Base-by-base conservation (phyloP, 805 yeast genomes). In the Starmerella powellii region DNA sequence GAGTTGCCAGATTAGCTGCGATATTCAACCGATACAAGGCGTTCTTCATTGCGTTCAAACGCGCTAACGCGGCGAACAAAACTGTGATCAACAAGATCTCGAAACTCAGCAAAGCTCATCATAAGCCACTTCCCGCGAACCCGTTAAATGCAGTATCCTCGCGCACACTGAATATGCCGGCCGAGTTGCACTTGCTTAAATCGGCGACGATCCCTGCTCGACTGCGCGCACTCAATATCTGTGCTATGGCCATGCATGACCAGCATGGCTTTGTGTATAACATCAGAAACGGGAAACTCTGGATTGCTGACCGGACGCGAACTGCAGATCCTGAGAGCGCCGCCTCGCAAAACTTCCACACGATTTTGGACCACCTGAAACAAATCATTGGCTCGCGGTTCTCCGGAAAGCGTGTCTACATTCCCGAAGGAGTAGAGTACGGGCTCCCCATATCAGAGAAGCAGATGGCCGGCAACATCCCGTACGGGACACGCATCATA, bases 391-490 rank as follows among this genome's bases (percentile, higher is more conserved):
- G 40, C 11, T 5, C 6, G 8, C 8, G 18, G 23, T 30, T 37
- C 4, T 4, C 4, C 8, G 40, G 40, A 4, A 37, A 37, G 23
- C 21, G 26, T 8, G 31, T 38, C 31, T 38, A 23, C 37, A 17
- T 38, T 4, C 41, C 41, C 5, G n/a, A 19, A 4, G 4, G 30
- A 6, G 19, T 38, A 6, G 30, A 31, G 23, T 38, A 38, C 19
- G 41, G 37, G 17, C 29, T 38, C 11, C 41, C 41, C 12, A 17
- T 31, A 19, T 31, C 37, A 5, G 41, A 38, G 17, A 38, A 31
- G 29, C 38, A 31, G 8, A 4, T 31, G 13, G 8, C 31, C 8
- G 41, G 41, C 4, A 18, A 17, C 21, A 18, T 38, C 15, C 41
- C 41, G 4, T 31, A 10, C 3, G 15, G 15, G n/a, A 31, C 41